Base-by-base conservation (phyloP, 2,329 filamentous ascomycete genomes). In the Colletotrichum cordylinicola region DNA sequence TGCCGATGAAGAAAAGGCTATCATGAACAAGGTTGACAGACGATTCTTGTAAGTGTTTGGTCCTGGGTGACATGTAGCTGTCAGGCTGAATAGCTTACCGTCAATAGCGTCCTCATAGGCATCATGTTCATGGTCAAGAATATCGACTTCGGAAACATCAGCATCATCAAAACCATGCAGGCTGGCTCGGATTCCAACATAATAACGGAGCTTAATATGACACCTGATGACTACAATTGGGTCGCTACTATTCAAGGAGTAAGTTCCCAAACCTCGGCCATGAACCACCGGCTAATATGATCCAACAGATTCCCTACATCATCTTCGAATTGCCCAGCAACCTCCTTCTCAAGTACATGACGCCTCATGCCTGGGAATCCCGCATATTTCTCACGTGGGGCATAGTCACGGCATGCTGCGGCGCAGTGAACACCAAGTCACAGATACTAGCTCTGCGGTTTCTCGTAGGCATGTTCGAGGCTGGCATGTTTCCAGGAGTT, bases 71-170 rank as follows among this genome's bases (percentile, higher is more conserved):
- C 4, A 16, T 60, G 56, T 60, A 33, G 13, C 13, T 12, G 16
- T n/a, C 5, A 43, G 56, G 6, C 8, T 29, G 16, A 3, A 3
- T 2, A 5, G 52, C 52, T 56, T 4, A 56, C 21, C n/a, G 15
- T 21, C n/a, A 16, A 21, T 27, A 56, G 52, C 9, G 77, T 82
- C 21, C 78, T 87, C 13, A 86, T 86, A 55, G 84, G 82, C 5
- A 71, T 85, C 18, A 83, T 86, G 79, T 86, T 84, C 75, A 81
- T 86, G 77, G 82, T 87, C 62, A 87, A 87, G 67, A 82, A 56
- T 16, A 56, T 56, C 52, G 52, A 56, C 52, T 56, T 56, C 21
- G 52, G 52, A 27, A 56, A 84, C 73, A 82, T 84, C 71, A 69
- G 80, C 60, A 79, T 39, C 35, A 69, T 33, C 78, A 81, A 60